Conservation (phyloP, 1,139 yeast genomes). For the Williopsis jadinii region DNA sequence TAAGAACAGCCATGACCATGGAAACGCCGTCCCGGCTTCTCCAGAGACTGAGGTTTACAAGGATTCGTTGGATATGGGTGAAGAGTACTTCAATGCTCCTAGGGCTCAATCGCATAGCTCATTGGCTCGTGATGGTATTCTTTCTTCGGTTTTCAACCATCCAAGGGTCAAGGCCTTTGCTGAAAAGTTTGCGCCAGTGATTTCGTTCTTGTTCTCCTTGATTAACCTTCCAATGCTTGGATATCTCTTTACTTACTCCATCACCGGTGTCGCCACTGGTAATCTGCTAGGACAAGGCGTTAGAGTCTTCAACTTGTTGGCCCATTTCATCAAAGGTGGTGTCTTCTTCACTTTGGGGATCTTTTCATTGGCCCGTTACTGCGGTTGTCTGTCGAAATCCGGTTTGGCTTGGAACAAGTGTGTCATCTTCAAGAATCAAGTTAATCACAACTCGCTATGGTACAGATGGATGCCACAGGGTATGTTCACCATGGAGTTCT, state of each 20-base stretch:
- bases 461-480: slow-evolving; percentile 40
- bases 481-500: slow-evolving; percentile 72
- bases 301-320: slow-evolving; percentile 72
- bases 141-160: slow-evolving; percentile 26
- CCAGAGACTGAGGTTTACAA: slow-evolving; percentile 9
- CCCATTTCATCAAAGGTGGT: slow-evolving; percentile 95
- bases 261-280: slow-evolving; percentile 75
- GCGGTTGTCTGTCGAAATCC: slow-evolving; percentile 65
- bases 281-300: slow-evolving; percentile 59
- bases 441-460: slow-evolving; percentile 28
- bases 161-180: slow-evolving; percentile 28
- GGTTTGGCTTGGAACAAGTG: slow-evolving; percentile 92
- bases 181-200: slow-evolving; percentile 31
- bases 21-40: background rate
- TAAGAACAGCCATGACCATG: background rate
- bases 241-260: slow-evolving; percentile 50
- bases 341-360: slow-evolving; percentile 76
- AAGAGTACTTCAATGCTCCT: slow-evolving; percentile 4
- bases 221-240: slow-evolving; percentile 63
- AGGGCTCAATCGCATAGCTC: slow-evolving; percentile 2
- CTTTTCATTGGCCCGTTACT: slow-evolving; percentile 71
- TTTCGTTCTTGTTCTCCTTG: slow-evolving; percentile 38
- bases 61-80: slow-evolving; percentile 16
- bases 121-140: slow-evolving; percentile 24
- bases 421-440: slow-evolving; percentile 32